A percentile compares a stretch with the other conserved stretches of the same genome.
phyloP scores from a whole-genome alignment of 176 grass and related monocot genomes.

The Musa beccarii region DNA sequence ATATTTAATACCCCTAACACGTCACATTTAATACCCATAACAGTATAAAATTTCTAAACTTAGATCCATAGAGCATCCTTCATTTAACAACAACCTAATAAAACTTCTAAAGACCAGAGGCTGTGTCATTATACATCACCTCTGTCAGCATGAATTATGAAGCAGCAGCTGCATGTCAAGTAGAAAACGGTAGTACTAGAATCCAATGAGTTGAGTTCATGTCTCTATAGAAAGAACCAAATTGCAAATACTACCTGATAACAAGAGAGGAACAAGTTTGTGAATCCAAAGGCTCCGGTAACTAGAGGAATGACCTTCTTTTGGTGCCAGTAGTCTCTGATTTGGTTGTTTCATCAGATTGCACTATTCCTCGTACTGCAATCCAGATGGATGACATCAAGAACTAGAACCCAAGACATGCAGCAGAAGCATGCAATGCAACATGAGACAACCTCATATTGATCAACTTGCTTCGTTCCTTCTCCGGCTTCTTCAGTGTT shows the following conservation, averaged over 20 bases:
- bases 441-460: conserved; percentile 30
- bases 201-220: background rate
- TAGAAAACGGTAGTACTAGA: background rate
- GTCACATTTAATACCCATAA: no score
- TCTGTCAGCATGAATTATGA: background rate
- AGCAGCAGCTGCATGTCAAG: background rate
- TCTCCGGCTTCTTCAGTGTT: conserved; percentile 43
- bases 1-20: no score
- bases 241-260: conserved; percentile 38
- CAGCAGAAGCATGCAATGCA: background rate
- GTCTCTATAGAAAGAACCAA: background rate
- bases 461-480: conserved; percentile 38
- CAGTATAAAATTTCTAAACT: no score
- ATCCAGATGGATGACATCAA: background rate
- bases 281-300: conserved; percentile 70
- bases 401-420: background rate
- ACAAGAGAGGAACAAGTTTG: conserved; percentile 58
- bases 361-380: conserved; percentile 61
- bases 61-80: no score
- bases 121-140: no score
- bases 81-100: no score
- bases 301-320: conserved; percentile 73
- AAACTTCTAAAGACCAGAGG: no score
- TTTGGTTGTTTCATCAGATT: conserved; percentile 69
- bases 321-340: conserved; percentile 55